phyloP scores from a whole-genome alignment of 2,329 filamentous ascomycete species.

The Apiospora rasikravindrae region DNA sequence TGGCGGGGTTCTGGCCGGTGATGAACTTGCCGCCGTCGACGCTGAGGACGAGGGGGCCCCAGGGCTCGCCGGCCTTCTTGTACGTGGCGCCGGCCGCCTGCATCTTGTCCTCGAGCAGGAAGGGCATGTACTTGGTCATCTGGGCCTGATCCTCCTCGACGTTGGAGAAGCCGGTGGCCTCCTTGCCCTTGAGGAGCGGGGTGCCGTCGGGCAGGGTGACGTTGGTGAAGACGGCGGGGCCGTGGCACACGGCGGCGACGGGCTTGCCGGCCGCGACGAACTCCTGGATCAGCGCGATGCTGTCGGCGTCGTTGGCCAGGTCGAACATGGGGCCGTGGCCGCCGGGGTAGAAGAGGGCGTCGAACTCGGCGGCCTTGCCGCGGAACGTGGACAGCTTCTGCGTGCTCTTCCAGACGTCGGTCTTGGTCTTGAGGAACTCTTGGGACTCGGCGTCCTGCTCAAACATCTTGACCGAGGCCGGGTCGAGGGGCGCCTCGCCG shows the following conservation, averaged over 20 bases:
- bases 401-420: constrained; percentile 68
- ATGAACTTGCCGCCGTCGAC: constrained; percentile 54
- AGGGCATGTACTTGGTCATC: constrained; percentile 55
- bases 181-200: constrained; percentile 59
- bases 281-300: constrained; percentile 64
- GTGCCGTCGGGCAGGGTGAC: constrained; percentile 58
- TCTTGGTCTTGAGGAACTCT: constrained; percentile 62
- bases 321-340: constrained; percentile 72
- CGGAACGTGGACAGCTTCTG: constrained; percentile 60
- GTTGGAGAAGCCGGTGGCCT: constrained; percentile 66
- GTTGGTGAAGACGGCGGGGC: constrained; percentile 65
- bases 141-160: constrained; percentile 56
- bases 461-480: constrained; percentile 59
- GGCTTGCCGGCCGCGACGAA: constrained; percentile 67
- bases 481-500: constrained; percentile 66
- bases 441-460: constrained; percentile 56
- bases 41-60: constrained; percentile 54
- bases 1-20: constrained; percentile 64
- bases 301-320: constrained; percentile 61
- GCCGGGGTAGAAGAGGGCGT: constrained; percentile 63
- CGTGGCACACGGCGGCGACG: constrained; percentile 72
- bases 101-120: constrained; percentile 64
- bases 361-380: constrained; percentile 64
- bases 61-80: constrained; percentile 58
- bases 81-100: constrained; percentile 58